Evolutionary conservation across 2,329 filamentous ascomycete genomes (phyloP), one percentile per base, ranked within the genome.

Genomic region (Pseudogymnoascus sp.): DNA sequence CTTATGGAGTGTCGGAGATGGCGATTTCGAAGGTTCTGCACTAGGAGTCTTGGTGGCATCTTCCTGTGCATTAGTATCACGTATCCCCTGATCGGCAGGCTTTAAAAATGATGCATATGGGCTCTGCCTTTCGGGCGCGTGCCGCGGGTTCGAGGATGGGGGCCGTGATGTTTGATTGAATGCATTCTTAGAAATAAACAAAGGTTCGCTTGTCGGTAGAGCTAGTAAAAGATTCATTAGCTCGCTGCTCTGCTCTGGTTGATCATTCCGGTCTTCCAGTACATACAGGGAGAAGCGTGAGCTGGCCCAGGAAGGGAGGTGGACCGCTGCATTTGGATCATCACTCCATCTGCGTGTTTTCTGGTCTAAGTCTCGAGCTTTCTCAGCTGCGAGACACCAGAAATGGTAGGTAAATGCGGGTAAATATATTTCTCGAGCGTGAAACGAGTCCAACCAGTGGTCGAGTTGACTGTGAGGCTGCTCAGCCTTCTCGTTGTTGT

Each of bases 321-420:
- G 64, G 72, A 73, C 66, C 72, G 70, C 68, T 73, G 71, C 71
- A 73, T 73, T 67, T 68, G 65, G 67, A 72, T 73, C 72, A 74
- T 73, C 64, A 63, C 70, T 72, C 69, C 69, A 74, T 73, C 65
- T 71, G 69, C 65, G 61, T 31, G 36, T 34, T 40, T 31, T 56
- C 42, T 62, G 53, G 63, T 28, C 46, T 28, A 31, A 64, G 62
- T 59, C 63, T 49, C 63, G 63, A 64, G 63, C 63, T 64, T 63
- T 60, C 61, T 46, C 63, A 64, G 63, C 63, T 64, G 59, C 64
- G 63, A 65, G 64, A 64, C 42, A 59, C 40, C 59, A 34, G 60
- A 53, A 46, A 63, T 14, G 25, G 53, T 36, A 59, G 43, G 46
- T 46, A 37, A 42, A 36, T 37, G 28, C 23, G 23, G 42, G 40